Conservation (phyloP, 257 asterid genomes). For the Ophiorrhiza pumila region DNA sequence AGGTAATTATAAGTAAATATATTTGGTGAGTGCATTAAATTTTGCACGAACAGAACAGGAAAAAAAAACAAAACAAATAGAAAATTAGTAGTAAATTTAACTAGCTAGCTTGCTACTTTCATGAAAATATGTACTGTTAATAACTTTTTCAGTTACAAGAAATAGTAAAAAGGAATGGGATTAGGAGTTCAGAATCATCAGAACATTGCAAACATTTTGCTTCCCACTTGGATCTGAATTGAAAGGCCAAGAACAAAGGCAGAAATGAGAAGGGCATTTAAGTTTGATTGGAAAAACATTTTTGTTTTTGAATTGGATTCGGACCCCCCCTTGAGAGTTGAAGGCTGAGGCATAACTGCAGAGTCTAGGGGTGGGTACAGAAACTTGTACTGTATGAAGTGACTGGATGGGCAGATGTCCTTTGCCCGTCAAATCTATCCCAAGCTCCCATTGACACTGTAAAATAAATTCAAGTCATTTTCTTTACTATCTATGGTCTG, state of each 20-base stretch:
- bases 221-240: background rate
- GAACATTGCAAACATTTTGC: too few relatives aligned
- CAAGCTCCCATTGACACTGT: conserved; percentile 15
- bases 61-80: too few relatives aligned
- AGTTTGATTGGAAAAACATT: background rate
- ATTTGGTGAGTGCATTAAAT: too few relatives aligned
- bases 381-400: conserved; percentile 46
- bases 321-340: too few relatives aligned
- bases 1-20: too few relatives aligned
- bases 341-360: background rate
- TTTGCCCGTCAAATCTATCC: conserved; percentile 51
- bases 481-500: conserved; percentile 27
- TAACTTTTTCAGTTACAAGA: too few relatives aligned
- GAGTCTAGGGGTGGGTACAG: conserved; percentile 4
- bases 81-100: too few relatives aligned
- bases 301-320: conserved; percentile 12
- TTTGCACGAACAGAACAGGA: too few relatives aligned
- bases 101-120: too few relatives aligned
- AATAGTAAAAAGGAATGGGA: too few relatives aligned
- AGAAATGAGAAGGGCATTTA: background rate
- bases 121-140: too few relatives aligned
- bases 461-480: conserved; percentile 21
- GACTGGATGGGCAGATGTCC: conserved; percentile 51
- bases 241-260: background rate
- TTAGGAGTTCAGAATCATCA: too few relatives aligned